Evolutionary conservation across 139 green algal species (phyloP).

Genomic region (Astrephomene gubernaculifera): DNA sequence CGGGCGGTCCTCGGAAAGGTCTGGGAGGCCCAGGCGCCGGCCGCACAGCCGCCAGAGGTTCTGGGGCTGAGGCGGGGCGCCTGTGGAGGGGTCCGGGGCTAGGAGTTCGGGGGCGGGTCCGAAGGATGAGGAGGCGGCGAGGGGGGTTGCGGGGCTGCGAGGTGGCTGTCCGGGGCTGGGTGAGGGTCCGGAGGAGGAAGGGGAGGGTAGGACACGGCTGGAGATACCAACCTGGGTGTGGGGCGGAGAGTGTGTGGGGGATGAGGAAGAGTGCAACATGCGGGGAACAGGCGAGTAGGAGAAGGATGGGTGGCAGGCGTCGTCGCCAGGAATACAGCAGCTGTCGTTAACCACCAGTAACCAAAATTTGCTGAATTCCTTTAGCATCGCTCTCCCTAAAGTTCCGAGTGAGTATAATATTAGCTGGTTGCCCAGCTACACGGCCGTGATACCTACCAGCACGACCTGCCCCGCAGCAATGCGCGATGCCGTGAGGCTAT

Average conservation of each 20-base stretch:
- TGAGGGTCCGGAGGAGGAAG: background rate
- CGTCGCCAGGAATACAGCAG: background rate
- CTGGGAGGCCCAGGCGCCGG: background rate
- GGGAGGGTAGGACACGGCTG: background rate
- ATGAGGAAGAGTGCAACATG: background rate
- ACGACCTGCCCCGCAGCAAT: background rate
- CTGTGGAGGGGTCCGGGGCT: background rate
- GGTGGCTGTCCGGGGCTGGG: background rate
- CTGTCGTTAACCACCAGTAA: background rate
- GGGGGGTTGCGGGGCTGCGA: constrained; percentile 5
- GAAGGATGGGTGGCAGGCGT: background rate
- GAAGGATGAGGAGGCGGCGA: constrained; percentile 7
- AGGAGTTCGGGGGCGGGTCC: constrained; percentile 25
- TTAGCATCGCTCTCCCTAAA: background rate
- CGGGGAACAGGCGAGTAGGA: too few species aligned
- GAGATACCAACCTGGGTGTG: constrained; percentile 10
- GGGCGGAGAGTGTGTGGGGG: background rate
- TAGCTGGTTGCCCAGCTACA: background rate
- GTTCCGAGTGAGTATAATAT: background rate
- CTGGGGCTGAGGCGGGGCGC: background rate
- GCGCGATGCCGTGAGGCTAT: background rate
- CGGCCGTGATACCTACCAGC: constrained; percentile 12
- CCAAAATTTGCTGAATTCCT: background rate
- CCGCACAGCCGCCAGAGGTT: constrained; percentile 19
- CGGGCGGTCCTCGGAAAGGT: background rate